These are phyloP conservation scores for Clonostachys rhizophaga DNA, from an alignment of 2,329 filamentous ascomycete genomes.

Conservation along the genomic window DNA sequence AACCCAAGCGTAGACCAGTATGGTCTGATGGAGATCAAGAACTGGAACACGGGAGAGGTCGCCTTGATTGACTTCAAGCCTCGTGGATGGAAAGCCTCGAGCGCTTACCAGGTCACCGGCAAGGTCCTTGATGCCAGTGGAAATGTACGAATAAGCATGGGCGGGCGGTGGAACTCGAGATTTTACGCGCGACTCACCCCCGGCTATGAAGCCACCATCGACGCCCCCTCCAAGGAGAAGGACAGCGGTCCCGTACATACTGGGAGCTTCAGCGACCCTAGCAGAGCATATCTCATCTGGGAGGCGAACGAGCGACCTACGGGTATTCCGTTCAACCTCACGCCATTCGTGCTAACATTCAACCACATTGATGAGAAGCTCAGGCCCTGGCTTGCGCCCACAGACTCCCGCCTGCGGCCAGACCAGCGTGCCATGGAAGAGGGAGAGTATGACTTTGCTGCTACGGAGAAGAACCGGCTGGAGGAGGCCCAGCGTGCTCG, in stretches of 20 bases:
- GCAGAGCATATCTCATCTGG: conserved; percentile 86
- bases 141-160: conserved; percentile 82
- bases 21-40: conserved; percentile 94
- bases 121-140: conserved; percentile 78
- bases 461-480: conserved; percentile 87
- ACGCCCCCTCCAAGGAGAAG: conserved; percentile 44
- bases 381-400: conserved; percentile 74
- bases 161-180: conserved; percentile 95
- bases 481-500: conserved; percentile 86
- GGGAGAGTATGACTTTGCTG: conserved; percentile 91
- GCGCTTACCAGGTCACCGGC: conserved; percentile 82
- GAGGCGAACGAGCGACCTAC: conserved; percentile 76
- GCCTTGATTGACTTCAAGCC: conserved; percentile 89
- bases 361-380: conserved; percentile 90
- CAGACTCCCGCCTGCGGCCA: conserved; percentile 86
- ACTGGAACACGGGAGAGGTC: conserved; percentile 93
- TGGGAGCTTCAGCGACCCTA: conserved; percentile 58
- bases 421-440: conserved; percentile 99
- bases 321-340: conserved; percentile 94
- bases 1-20: conserved; percentile 98
- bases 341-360: conserved; percentile 89
- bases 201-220: conserved; percentile 75
- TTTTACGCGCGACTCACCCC: conserved; percentile 91
- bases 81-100: conserved; percentile 91
- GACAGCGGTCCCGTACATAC: conserved; percentile 28